These are phyloP conservation scores for Lepidium sativum DNA, from an alignment of 345 rosid genomes.

Conservation along the genomic window DNA sequence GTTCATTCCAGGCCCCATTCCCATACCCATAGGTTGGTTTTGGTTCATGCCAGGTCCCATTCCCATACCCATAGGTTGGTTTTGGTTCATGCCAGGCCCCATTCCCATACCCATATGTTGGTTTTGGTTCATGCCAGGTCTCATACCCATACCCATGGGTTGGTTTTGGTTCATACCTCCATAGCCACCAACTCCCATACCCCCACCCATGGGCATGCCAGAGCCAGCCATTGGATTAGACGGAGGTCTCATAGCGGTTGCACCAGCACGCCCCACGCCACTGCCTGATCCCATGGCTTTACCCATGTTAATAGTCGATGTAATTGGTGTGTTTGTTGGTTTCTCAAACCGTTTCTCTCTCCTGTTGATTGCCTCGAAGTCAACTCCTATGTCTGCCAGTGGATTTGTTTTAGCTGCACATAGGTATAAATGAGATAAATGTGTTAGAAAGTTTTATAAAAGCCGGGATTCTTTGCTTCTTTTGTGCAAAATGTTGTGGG, in stretches of 20 bases:
- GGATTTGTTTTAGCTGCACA: constrained; percentile 95
- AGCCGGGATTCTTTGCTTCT: background rate
- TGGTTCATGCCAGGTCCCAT: constrained; percentile 27
- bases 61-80: constrained; percentile 22
- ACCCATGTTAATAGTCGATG: constrained; percentile 86
- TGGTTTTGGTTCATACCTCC: constrained; percentile 33
- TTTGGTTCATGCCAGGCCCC: constrained; percentile 21
- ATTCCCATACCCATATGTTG: constrained; percentile 9
- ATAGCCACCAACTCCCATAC: constrained; percentile 32
- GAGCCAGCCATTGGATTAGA: constrained; percentile 52
- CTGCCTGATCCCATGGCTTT: constrained; percentile 99
- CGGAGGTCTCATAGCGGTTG: constrained; percentile 43
- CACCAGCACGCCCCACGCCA: constrained; percentile 82
- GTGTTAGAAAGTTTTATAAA: constrained; percentile 8
- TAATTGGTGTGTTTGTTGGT: constrained; percentile 45
- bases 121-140: constrained; percentile 31
- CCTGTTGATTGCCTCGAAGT: constrained; percentile 88
- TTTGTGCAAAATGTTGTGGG: background rate
- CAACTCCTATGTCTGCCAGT: constrained; percentile 88
- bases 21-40: constrained; percentile 5
- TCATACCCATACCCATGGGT: constrained; percentile 44
- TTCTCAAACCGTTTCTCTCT: constrained; percentile 86
- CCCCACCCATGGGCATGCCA: constrained; percentile 46
- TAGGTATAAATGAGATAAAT: background rate
- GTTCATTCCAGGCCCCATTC: constrained; percentile 19